Base-by-base conservation (phyloP, 2,329 filamentous ascomycete species). In the Paradendryphiella salina region DNA sequence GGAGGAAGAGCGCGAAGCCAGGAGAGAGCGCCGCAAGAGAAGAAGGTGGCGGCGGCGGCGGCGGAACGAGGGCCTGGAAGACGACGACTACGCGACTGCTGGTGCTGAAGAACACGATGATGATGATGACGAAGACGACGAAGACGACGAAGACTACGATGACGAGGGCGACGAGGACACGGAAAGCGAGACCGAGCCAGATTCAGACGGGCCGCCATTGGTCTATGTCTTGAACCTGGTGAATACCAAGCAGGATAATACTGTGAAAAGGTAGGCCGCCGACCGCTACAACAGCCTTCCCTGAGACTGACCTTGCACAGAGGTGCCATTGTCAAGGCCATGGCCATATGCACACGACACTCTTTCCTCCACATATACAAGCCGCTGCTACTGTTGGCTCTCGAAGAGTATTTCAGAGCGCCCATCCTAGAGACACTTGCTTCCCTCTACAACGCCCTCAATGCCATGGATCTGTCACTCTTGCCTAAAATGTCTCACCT, bases 321-420 rank as follows among this genome's bases (percentile, higher is more conserved):
- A 81, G 94, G 94, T 51, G 94, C 94, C 15, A 82, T 96, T 41
- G 93, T 97, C 51, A 97, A 97, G 72, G 90, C 94, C 34, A 99
- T 99, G 94, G 94, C 94, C 23, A 96, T 99, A 62, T 99, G 94
- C 78, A 99, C 94, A 6, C 82, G 94, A 35, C 94, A 99, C 78
- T 92, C 94, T 3, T 99, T 99, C 74, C 77, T 99, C 61, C 94
- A 99, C 75, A 99, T 99, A 58, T 99, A 99, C 79, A 99, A 99
- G 89, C 94, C 94, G 21, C 80, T 99, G 32, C 80, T 99, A 43
- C 79, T 99, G 31, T 77, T 99, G 35, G 94, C 94, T 0, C 79
- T 99, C 44, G 93, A 99, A 67, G 93, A 97, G 69, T 99, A 99
- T 73, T 99, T 97, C 76, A 94, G 96, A 68, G 86, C 87, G 0